Percentiles rank a stretch among this genome's conserved stretches.
These are phyloP conservation scores for Magnolia changhungtana DNA, from an alignment of 164 flowering plant species.

Conservation along the genomic window DNA sequence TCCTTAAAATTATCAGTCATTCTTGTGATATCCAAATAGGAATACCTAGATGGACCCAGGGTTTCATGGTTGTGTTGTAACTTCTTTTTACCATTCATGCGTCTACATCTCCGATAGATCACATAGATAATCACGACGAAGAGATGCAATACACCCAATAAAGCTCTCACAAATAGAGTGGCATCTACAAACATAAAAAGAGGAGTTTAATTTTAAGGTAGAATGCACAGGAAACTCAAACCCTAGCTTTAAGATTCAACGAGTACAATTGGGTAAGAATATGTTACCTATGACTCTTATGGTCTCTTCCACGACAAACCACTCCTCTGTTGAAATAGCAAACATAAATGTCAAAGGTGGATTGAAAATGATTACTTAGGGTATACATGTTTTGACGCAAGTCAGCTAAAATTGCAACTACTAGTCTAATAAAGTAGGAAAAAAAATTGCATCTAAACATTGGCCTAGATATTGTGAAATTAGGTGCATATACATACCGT, in stretches of 20 bases:
- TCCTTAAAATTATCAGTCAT: constrained; percentile 7
- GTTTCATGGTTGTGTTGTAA: not conserved
- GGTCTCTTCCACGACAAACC: not conserved
- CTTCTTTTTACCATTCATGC: not conserved
- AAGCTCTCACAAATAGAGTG: constrained; percentile 2
- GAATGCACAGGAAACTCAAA: not conserved
- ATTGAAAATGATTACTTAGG: not conserved
- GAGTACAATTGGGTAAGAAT: not conserved
- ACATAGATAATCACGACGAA: constrained; percentile 3
- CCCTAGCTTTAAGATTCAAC: not conserved
- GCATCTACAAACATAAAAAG: not conserved
- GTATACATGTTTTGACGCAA: too few species aligned
- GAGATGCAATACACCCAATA: constrained; percentile 6
- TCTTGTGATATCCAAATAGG: constrained; percentile 5
- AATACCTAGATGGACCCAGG: constrained; percentile 1
- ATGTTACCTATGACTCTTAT: not conserved
- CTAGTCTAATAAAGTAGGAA: too few species aligned
- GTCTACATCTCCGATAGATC: not conserved
- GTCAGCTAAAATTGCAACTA: too few species aligned
- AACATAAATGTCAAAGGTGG: not conserved
- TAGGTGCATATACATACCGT: too few species aligned
- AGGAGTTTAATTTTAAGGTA: not conserved
- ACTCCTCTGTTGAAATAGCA: not conserved
- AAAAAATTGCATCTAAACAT: too few species aligned
- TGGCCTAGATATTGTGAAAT: too few species aligned